Conservation (phyloP, 371 early-diverging fungal genomes). For the Capillidium heterosporum region DNA sequence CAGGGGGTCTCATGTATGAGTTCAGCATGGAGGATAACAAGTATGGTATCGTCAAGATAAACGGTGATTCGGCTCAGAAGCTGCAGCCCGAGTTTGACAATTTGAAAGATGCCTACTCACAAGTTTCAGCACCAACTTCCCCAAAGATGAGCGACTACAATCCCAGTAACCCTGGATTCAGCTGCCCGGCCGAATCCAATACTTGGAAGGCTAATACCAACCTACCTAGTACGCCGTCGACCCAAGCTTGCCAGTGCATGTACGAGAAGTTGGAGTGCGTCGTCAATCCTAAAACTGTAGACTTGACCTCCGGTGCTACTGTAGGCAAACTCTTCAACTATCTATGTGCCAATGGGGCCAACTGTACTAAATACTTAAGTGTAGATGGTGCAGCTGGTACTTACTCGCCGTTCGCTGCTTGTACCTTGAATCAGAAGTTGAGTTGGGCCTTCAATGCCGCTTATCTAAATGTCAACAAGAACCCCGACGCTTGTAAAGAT, state of each 20-base stretch:
- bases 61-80: slow-evolving; percentile 13
- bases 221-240: slow-evolving; percentile 51
- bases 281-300: slow-evolving; percentile 15
- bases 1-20: slow-evolving; percentile 65
- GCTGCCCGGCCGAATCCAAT: slow-evolving; percentile 29
- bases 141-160: not conserved
- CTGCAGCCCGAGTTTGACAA: slow-evolving; percentile 3
- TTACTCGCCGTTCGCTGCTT: slow-evolving; percentile 34
- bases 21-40: slow-evolving; percentile 60
- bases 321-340: slow-evolving; percentile 16
- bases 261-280: slow-evolving; percentile 6
- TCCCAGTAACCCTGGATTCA: not conserved
- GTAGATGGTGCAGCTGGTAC: slow-evolving; percentile 25
- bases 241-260: slow-evolving; percentile 27
- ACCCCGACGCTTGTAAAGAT: slow-evolving; percentile 12
- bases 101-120: not conserved
- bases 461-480: slow-evolving; percentile 13
- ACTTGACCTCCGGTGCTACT: slow-evolving; percentile 19
- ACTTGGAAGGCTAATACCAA: slow-evolving; percentile 35
- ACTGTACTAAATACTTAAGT: slow-evolving; percentile 9
- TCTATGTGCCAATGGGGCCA: slow-evolving; percentile 1
- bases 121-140: not conserved
- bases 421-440: slow-evolving; percentile 25
- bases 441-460: slow-evolving; percentile 17
- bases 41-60: slow-evolving; percentile 51